Conservation (phyloP, 352 stramenopile genomes). For the Phytophthora citricola region DNA sequence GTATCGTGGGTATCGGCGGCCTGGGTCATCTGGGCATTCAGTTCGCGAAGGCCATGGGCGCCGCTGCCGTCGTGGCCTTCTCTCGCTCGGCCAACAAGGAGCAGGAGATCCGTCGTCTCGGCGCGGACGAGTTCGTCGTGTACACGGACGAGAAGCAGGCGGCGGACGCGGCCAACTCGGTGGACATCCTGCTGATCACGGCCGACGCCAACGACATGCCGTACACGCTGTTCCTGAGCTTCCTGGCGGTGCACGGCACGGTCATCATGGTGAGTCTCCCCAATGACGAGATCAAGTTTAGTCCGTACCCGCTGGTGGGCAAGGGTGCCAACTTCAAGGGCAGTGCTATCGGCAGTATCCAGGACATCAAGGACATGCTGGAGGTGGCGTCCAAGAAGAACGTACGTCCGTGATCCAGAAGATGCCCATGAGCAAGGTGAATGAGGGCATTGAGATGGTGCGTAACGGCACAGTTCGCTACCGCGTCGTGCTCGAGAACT, state of each 20-base stretch:
- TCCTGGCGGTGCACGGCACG: conserved; percentile 64
- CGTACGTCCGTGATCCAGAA: conserved; percentile 65
- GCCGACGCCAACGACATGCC: conserved; percentile 61
- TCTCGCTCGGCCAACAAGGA: conserved; percentile 74
- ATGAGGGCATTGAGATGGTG: conserved; percentile 35
- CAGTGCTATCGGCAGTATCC: conserved; percentile 46
- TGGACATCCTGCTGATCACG: conserved; percentile 82
- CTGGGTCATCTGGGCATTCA: conserved; percentile 88
- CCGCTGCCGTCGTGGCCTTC: conserved; percentile 64
- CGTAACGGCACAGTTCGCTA: conserved; percentile 2
- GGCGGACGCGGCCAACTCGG: conserved; percentile 24
- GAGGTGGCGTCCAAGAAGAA: conserved; percentile 83
- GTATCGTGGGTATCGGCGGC: conserved; percentile 84
- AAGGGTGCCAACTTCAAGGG: conserved; percentile 54
- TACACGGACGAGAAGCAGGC: conserved; percentile 48
- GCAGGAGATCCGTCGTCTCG: conserved; percentile 52
- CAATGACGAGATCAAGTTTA: conserved; percentile 66
- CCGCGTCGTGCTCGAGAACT: conserved; percentile 54
- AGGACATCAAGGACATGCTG: conserved; percentile 88
- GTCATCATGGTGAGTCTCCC: conserved; percentile 73
- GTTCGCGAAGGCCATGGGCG: conserved; percentile 73
- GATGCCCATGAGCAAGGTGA: conserved; percentile 57
- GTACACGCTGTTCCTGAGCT: conserved; percentile 56
- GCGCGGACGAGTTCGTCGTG: conserved; percentile 69
- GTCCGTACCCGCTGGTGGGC: conserved; percentile 54